Conservation (phyloP, 1,284 basidiomycete genomes). For the Austroboletus olivaceoglutinosus region DNA sequence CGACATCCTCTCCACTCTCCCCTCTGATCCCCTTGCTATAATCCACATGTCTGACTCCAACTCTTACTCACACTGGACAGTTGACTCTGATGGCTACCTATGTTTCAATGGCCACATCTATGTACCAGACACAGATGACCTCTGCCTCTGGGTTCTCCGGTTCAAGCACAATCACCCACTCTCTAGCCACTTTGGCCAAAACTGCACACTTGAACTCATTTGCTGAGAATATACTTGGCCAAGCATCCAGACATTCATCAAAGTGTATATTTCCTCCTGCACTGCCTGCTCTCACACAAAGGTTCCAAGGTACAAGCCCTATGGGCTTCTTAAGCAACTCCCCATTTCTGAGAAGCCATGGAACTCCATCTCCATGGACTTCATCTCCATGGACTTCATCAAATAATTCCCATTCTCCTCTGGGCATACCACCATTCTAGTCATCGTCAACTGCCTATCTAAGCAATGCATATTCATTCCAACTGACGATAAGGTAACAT, state of each 20-base stretch:
- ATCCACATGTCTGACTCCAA: neutral
- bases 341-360: no score
- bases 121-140: neutral
- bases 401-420: no score
- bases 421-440: no score
- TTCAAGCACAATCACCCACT: neutral
- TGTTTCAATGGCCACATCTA: neutral
- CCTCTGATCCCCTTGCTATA: neutral
- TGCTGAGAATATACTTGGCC: neutral
- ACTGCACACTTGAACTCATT: neutral
- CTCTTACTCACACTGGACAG: neutral
- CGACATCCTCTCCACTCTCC: constrained; percentile 3
- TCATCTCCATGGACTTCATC: no score
- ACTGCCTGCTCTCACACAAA: neutral
- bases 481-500: no score
- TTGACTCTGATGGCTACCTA: neutral
- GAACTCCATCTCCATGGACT: no score
- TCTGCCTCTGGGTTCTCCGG: neutral
- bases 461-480: no score
- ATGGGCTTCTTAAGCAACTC: no score
- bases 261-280: neutral
- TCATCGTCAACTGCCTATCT: no score
- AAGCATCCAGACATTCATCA: no score
- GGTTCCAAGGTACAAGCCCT: no score
- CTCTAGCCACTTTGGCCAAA: neutral